Evolutionary conservation across 495 filamentous ascomycete species (phyloP).

Genomic region (Pseudoneurospora amorphoporcata): DNA sequence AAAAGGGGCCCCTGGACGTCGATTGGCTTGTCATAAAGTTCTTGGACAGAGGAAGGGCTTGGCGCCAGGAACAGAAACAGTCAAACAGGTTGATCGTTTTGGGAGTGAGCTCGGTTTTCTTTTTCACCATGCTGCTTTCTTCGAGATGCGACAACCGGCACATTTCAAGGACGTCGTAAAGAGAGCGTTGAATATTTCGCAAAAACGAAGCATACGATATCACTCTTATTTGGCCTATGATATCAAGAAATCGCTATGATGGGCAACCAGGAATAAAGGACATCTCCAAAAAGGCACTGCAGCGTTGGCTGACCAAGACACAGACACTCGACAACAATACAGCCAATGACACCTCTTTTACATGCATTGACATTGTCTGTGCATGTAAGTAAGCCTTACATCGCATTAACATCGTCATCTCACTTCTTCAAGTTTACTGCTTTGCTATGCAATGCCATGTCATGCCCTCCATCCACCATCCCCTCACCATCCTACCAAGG

Average conservation of each 20-base stretch:
- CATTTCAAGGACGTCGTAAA: not conserved
- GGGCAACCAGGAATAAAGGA: not conserved
- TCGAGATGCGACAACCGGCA: not conserved
- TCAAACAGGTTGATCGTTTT: not conserved
- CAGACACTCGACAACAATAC: not conserved
- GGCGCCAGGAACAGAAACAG: not conserved
- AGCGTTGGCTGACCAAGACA: not conserved
- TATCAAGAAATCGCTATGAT: too few relatives aligned
- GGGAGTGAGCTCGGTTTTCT: not conserved
- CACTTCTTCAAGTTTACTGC: not conserved
- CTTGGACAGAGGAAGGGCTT: not conserved
- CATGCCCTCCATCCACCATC: not conserved
- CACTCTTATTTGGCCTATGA: not conserved
- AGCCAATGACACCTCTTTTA: not conserved
- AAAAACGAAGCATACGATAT: not conserved
- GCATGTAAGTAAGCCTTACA: not conserved
- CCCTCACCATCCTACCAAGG: not conserved
- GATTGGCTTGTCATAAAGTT: not conserved
- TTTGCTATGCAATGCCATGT: not conserved
- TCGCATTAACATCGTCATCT: not conserved
- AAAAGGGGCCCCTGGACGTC: not conserved
- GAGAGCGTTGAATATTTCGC: not conserved
- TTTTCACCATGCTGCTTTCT: not conserved
- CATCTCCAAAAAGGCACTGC: not conserved
- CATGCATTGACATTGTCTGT: not conserved